Evolutionary conservation across 2,329 filamentous ascomycete species (phyloP).

Genomic region (Drechslerella dactyloides): DNA sequence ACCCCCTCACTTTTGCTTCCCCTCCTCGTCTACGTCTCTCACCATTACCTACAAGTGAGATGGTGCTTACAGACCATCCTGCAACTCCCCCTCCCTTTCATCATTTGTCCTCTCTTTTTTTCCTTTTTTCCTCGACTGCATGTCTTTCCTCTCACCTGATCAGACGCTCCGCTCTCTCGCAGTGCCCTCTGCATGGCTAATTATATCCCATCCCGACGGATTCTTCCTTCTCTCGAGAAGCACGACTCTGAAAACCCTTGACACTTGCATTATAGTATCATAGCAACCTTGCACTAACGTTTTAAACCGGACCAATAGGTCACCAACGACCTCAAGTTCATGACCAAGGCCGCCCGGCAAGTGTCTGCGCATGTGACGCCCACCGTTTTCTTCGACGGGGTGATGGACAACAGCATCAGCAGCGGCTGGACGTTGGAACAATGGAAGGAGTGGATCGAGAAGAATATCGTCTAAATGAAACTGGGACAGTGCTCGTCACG

Average conservation of each 20-base stretch:
- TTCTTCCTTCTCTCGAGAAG: neutral
- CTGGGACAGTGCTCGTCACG: neutral
- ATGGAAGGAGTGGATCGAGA: conserved; percentile 82
- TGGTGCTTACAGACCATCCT: neutral
- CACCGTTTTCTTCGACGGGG: conserved; percentile 85
- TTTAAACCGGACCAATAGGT: conserved; percentile 59
- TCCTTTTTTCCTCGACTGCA: neutral
- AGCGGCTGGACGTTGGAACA: conserved; percentile 79
- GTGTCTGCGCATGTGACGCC: conserved; percentile 88
- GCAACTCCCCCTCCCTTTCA: neutral
- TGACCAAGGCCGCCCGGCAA: conserved; percentile 79
- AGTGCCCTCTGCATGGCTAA: neutral
- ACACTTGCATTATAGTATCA: conserved; percentile 6
- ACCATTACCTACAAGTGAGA: conserved; percentile 5
- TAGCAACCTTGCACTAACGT: conserved; percentile 8
- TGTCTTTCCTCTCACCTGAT: neutral
- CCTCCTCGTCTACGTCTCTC: neutral
- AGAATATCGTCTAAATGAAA: conserved; percentile 64
- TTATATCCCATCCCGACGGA: conserved; percentile 2
- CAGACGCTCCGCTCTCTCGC: too few species aligned
- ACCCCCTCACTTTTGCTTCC: neutral
- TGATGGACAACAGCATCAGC: conserved; percentile 78
- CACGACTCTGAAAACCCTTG: too few species aligned
- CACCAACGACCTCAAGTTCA: conserved; percentile 81
- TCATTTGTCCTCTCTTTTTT: conserved; percentile 6